Percentiles rank a stretch among this genome's conserved stretches.
phyloP scores from a whole-genome alignment of 164 flowering plant species.

The Magnolia officinalis region DNA sequence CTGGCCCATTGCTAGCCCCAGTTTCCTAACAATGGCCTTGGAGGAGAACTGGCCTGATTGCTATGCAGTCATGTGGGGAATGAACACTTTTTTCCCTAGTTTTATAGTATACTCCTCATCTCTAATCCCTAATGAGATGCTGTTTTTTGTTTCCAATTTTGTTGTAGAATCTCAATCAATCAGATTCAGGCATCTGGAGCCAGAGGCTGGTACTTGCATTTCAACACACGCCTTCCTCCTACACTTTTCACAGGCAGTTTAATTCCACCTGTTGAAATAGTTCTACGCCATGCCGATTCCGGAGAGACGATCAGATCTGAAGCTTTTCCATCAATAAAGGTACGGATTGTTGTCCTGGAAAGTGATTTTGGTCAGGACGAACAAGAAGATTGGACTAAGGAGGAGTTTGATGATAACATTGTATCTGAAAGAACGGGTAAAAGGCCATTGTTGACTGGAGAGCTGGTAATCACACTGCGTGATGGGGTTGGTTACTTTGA shows the following conservation, averaged over 20 bases:
- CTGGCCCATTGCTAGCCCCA: no score
- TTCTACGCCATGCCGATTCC: slow-evolving; percentile 30
- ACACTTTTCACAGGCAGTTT: slow-evolving; percentile 39
- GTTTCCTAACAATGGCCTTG: no score
- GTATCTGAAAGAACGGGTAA: slow-evolving; percentile 58
- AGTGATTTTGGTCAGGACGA: slow-evolving; percentile 80
- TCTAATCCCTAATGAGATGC: not conserved
- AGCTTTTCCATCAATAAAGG: slow-evolving; percentile 39
- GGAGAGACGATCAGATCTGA: slow-evolving; percentile 24
- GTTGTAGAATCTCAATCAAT: slow-evolving; percentile 25
- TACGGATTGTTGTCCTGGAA: slow-evolving; percentile 66
- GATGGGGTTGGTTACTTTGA: slow-evolving; percentile 39
- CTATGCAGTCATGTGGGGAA: no score
- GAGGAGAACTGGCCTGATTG: no score
- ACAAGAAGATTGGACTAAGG: slow-evolving; percentile 70
- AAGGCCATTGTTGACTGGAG: slow-evolving; percentile 55
- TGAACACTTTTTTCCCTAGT: no score
- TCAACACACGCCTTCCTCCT: slow-evolving; percentile 31
- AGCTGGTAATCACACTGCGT: slow-evolving; percentile 20
- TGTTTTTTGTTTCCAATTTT: not conserved
- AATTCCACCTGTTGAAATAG: slow-evolving; percentile 33
- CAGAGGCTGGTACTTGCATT: slow-evolving; percentile 36
- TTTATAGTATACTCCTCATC: not conserved
- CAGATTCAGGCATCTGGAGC: slow-evolving; percentile 28
- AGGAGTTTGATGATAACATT: slow-evolving; percentile 72